phyloP scores from a whole-genome alignment of 225 moss, liverwort and hornwort species.

The Ulota crispa region DNA sequence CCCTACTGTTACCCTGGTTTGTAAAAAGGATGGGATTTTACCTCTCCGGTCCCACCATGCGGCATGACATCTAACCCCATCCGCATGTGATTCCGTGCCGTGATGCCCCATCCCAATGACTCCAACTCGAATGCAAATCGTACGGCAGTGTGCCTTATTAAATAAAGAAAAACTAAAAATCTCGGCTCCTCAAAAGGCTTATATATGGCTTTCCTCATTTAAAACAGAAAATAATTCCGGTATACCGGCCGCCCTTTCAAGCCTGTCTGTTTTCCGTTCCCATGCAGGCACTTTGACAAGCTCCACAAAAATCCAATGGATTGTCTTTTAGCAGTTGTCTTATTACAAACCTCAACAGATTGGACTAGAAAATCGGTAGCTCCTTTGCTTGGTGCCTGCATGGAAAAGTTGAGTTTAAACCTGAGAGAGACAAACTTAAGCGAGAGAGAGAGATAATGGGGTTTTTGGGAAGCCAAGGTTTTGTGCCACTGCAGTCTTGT shows the following conservation, averaged over 20 bases:
- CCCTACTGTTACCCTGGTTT: too few relatives aligned
- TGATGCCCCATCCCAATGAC: too few relatives aligned
- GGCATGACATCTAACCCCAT: too few relatives aligned
- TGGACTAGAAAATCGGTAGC: background rate
- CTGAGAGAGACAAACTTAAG: background rate
- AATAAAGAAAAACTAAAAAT: too few relatives aligned
- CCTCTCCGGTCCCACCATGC: too few relatives aligned
- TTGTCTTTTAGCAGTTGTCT: background rate
- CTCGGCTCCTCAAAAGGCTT: too few relatives aligned
- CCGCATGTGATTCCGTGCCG: too few relatives aligned
- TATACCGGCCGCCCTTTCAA: background rate
- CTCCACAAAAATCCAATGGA: background rate
- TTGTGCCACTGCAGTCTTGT: background rate
- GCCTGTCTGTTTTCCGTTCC: background rate
- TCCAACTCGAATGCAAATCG: too few relatives aligned
- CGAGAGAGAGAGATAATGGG: background rate
- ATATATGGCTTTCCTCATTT: background rate
- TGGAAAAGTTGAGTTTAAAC: background rate
- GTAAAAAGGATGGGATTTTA: too few relatives aligned
- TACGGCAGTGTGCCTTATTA: too few relatives aligned
- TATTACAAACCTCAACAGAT: background rate
- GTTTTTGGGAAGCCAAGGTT: background rate
- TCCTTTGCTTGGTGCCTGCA: background rate
- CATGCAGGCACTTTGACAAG: background rate
- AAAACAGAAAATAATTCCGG: background rate